These are phyloP conservation scores for Porpolomopsis calyptriformis DNA, from an alignment of 768 basidiomycete species.

Conservation along the genomic window DNA sequence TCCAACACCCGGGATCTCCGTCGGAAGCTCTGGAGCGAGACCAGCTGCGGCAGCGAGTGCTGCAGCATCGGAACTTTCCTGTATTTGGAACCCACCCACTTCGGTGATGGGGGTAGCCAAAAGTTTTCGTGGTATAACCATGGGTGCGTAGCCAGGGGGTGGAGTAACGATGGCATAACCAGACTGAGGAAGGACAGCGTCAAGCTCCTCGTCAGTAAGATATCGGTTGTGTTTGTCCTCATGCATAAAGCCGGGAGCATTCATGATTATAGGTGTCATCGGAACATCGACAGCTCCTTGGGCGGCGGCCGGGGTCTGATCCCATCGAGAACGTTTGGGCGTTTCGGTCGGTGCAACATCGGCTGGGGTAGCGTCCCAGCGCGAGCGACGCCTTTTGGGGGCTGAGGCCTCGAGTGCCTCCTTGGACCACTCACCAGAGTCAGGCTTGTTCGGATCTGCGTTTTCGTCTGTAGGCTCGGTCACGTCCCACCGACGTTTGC, in stretches of 20 bases:
- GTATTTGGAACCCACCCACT: conserved; percentile 88
- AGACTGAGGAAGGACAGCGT: conserved; percentile 72
- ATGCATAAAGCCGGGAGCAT: conserved; percentile 75
- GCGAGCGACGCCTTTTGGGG: conserved; percentile 85
- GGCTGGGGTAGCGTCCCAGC: conserved; percentile 92
- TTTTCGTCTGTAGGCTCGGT: conserved; percentile 54
- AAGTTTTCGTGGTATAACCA: conserved; percentile 51
- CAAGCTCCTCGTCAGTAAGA: conserved; percentile 91
- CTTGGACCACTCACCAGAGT: conserved; percentile 63
- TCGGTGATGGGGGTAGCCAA: conserved; percentile 46
- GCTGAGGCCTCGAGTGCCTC: conserved; percentile 63
- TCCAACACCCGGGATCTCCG: conserved; percentile 96
- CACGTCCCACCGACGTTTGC: conserved; percentile 78
- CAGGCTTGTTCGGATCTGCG: conserved; percentile 46
- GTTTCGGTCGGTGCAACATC: conserved; percentile 53
- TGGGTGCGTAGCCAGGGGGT: conserved; percentile 85
- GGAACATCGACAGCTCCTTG: conserved; percentile 38
- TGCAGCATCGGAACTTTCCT: conserved; percentile 87
- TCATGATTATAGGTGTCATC: conserved; percentile 79
- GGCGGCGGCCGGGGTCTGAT: conserved; percentile 74
- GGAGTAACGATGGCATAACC: conserved; percentile 92
- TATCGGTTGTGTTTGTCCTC: conserved; percentile 97
- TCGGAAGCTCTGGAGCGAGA: conserved; percentile 85
- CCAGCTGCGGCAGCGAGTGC: conserved; percentile 85
- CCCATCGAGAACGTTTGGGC: conserved; percentile 92